phyloP scores from a whole-genome alignment of 345 rosid species.

The Rhodamnia argentea region DNA sequence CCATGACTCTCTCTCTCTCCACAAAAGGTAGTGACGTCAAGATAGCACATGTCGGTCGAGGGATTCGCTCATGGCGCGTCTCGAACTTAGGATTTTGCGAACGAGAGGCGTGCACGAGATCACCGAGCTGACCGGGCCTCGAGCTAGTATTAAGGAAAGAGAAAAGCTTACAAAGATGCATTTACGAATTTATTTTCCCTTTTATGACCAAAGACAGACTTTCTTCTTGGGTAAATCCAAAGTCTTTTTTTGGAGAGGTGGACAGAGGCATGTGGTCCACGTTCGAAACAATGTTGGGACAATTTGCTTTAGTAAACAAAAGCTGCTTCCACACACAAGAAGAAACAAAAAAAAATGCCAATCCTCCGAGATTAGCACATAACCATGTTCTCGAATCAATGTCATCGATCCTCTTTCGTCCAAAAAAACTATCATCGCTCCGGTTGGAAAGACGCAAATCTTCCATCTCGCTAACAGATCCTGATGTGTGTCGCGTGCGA shows the following conservation, averaged over 20 bases:
- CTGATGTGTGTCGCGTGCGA: not conserved
- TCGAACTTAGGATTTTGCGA: not conserved
- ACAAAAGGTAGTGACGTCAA: not conserved
- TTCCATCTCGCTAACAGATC: not conserved
- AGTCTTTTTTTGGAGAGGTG: not conserved
- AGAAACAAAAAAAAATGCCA: not conserved
- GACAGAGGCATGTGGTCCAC: not conserved
- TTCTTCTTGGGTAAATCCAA: not conserved
- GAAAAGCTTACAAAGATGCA: not conserved
- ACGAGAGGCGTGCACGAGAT: not conserved
- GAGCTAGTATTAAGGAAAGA: not conserved
- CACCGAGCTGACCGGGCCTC: fast-evolving
- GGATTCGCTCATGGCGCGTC: not conserved
- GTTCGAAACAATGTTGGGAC: not conserved
- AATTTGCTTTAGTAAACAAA: not conserved
- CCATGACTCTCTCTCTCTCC: not conserved
- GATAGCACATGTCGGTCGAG: not conserved
- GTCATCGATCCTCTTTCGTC: not conserved
- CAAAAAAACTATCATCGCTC: not conserved
- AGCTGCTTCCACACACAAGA: not conserved
- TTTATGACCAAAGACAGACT: not conserved
- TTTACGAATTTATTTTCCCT: not conserved
- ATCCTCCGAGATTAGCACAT: not conserved
- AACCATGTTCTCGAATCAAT: not conserved
- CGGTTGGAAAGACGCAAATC: not conserved